A percentile compares a stretch with the other conserved stretches of the same genome.
These are phyloP conservation scores for Aeschynomene evenia DNA, from an alignment of 306 rosid genomes.

Conservation along the genomic window DNA sequence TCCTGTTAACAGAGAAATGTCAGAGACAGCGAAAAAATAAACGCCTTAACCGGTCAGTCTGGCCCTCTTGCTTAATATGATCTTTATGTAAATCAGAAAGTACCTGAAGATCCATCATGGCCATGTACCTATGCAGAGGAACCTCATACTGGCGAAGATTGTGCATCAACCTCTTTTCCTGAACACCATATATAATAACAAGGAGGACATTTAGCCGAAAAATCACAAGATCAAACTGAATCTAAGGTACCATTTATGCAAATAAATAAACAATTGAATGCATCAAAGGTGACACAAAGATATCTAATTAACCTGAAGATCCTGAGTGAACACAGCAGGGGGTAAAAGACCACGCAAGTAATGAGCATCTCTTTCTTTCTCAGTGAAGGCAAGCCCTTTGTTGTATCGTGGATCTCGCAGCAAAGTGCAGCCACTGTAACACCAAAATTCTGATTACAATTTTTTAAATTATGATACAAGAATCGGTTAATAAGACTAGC, in stretches of 20 bases:
- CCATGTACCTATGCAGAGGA: constrained; percentile 81
- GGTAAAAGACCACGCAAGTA: constrained; percentile 96
- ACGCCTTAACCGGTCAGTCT: background rate
- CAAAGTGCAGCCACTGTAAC: constrained; percentile 69
- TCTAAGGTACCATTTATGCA: background rate
- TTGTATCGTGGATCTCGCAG: constrained; percentile 92
- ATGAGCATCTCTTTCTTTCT: constrained; percentile 91
- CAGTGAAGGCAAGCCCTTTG: constrained; percentile 89
- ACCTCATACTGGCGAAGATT: constrained; percentile 87
- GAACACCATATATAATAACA: constrained; percentile 19
- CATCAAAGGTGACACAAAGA: background rate
- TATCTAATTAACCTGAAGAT: constrained; percentile 67
- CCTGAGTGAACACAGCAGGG: constrained; percentile 66
- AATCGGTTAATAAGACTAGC: background rate
- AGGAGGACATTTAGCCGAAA: constrained; percentile 8
- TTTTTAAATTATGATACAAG: background rate
- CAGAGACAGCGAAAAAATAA: constrained; percentile 16
- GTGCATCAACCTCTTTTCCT: constrained; percentile 89
- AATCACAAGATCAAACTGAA: background rate
- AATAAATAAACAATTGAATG: background rate
- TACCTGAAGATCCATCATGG: constrained; percentile 99
- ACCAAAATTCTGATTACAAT: constrained; percentile 28
- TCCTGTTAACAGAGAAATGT: constrained; percentile 50
- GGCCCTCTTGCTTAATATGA: background rate
- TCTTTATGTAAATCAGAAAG: background rate